phyloP scores from a whole-genome alignment of 176 grass and related monocot species.

The Bonia amplexicaulis region DNA sequence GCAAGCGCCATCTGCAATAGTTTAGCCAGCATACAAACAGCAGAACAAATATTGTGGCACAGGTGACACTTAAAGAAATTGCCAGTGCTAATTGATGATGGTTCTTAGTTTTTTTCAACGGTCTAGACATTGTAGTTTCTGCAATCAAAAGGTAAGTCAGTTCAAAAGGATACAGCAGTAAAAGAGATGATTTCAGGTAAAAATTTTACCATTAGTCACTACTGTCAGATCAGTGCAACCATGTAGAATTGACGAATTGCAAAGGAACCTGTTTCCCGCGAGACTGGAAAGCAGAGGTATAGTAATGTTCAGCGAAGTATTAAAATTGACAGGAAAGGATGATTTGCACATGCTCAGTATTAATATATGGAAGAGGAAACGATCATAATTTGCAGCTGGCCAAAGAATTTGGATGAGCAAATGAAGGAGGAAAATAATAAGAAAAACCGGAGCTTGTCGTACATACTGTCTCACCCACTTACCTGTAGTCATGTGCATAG shows the following conservation, averaged over 20 bases:
- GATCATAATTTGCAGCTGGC: not conserved
- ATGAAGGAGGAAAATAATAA: conserved; percentile 17
- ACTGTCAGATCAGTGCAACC: conserved; percentile 59
- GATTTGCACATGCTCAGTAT: not conserved
- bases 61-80: conserved; percentile 67
- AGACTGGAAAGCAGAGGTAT: conserved; percentile 49
- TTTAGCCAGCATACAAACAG: conserved; percentile 67
- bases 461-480: conserved; percentile 18
- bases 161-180: not conserved
- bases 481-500: conserved; percentile 88
- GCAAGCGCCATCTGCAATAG: conserved; percentile 83
- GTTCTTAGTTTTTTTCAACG: conserved; percentile 35
- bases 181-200: conserved; percentile 19
- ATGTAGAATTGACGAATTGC: conserved; percentile 72
- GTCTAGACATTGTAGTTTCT: conserved; percentile 51
- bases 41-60: conserved; percentile 55
- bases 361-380: not conserved
- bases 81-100: conserved; percentile 74
- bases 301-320: not conserved
- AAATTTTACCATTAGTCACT: conserved; percentile 58
- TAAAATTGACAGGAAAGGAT: conserved; percentile 3
- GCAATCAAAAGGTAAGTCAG: conserved; percentile 34
- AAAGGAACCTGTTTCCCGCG: conserved; percentile 80
- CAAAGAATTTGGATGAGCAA: not conserved
- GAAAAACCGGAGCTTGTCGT: not conserved